A percentile compares a stretch with the other conserved stretches of the same genome.
Conservation (phyloP, 768 basidiomycete genomes). For the Leccinum longicurvipes region DNA sequence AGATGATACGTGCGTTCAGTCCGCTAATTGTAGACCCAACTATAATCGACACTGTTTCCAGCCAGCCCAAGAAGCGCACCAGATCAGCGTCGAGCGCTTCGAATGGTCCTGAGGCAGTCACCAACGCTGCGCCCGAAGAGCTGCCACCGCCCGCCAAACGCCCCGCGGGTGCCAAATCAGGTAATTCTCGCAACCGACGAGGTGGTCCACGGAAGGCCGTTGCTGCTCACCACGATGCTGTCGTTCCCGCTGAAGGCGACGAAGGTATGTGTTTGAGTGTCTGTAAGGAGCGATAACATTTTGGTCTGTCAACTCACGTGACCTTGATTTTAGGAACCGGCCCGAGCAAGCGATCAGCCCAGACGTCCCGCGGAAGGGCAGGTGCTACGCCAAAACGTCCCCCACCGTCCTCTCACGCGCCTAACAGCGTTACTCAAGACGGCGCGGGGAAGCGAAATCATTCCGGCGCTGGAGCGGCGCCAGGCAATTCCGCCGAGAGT, state of each 20-base stretch:
- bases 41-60: conserved; percentile 25
- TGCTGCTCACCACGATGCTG: conserved; percentile 21
- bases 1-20: conserved; percentile 59
- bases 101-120: conserved; percentile 46
- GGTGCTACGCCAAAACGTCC: conserved; percentile 31
- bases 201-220: conserved; percentile 30
- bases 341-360: conserved; percentile 33
- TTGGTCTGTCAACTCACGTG: conserved; percentile 33
- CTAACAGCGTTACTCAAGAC: conserved; percentile 38
- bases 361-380: conserved; percentile 39
- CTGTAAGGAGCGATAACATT: conserved; percentile 1
- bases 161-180: conserved; percentile 24
- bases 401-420: conserved; percentile 30
- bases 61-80: conserved; percentile 64
- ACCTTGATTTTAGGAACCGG: conserved; percentile 34
- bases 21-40: neutral
- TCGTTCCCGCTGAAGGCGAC: conserved; percentile 47
- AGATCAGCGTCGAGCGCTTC: conserved; percentile 73
- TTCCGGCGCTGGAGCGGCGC: conserved; percentile 32
- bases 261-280: conserved; percentile 49
- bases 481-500: conserved; percentile 42
- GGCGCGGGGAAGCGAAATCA: conserved; percentile 50
- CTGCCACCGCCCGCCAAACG: conserved; percentile 36
- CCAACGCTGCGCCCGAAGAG: conserved; percentile 39
- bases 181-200: conserved; percentile 28